These are phyloP conservation scores for Stagonosporopsis cucurbitacearum DNA, from an alignment of 2,329 filamentous ascomycete genomes.

Conservation along the genomic window DNA sequence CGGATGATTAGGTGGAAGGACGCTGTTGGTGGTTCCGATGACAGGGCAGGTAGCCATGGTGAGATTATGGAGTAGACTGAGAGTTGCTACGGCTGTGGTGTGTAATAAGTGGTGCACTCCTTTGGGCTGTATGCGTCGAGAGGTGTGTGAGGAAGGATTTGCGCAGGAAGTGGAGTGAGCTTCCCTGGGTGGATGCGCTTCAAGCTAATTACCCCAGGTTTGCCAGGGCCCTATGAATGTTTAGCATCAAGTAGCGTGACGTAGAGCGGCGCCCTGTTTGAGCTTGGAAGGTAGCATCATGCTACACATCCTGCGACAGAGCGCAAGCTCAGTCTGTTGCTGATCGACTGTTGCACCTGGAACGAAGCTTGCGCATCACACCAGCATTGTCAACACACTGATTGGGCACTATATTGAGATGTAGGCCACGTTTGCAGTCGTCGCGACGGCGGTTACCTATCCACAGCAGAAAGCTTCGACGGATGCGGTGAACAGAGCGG, in stretches of 20 bases:
- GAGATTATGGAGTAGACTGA: neutral
- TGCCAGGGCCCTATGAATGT: slow-evolving; percentile 4
- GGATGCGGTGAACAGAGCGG: neutral
- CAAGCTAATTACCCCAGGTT: slow-evolving; percentile 17
- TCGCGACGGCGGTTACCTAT: neutral
- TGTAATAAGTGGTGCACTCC: neutral
- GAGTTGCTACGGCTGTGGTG: neutral
- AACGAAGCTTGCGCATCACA: neutral
- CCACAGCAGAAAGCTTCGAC: neutral
- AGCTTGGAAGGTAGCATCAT: neutral
- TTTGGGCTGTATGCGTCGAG: neutral
- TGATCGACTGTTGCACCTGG: neutral
- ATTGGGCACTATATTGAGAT: neutral
- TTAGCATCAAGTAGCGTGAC: slow-evolving; percentile 12
- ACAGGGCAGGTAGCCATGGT: slow-evolving; percentile 44
- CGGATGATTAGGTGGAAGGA: slow-evolving; percentile 54
- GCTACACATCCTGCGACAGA: neutral
- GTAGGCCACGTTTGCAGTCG: neutral
- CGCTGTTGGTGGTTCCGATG: slow-evolving; percentile 52
- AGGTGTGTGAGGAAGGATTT: neutral
- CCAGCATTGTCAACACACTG: neutral
- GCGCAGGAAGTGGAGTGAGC: neutral
- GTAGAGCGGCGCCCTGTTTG: slow-evolving; percentile 1
- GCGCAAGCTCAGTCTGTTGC: neutral
- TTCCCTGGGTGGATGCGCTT: slow-evolving; percentile 5